phyloP scores from a whole-genome alignment of 192 early-diverging fungal genomes.

The Lobosporangium transversale region DNA sequence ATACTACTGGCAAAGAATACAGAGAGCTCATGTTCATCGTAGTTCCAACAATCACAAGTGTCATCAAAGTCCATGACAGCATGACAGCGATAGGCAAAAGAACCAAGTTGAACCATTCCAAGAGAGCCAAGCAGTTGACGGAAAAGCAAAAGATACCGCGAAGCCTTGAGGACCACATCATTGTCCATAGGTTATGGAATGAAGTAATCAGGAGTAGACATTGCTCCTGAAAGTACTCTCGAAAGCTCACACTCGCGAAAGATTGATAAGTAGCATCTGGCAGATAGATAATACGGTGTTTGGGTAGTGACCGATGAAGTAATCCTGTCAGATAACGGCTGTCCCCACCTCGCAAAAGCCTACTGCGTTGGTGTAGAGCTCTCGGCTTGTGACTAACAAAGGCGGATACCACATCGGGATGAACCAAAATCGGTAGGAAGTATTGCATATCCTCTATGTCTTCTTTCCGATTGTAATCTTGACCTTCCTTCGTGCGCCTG shows the following conservation, averaged over 20 bases:
- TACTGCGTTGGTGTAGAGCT: constrained; percentile 17
- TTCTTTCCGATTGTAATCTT: background rate
- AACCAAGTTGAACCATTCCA: constrained; percentile 11
- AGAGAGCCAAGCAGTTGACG: constrained; percentile 15
- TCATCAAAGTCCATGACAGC: background rate
- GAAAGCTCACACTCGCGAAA: background rate
- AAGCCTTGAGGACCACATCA: constrained; percentile 5
- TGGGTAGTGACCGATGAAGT: constrained; percentile 16
- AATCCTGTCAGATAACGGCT: constrained; percentile 28
- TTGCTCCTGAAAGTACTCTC: constrained; percentile 1
- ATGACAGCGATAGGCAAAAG: constrained; percentile 8
- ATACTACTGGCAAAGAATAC: constrained; percentile 6
- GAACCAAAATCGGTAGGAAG: constrained; percentile 21
- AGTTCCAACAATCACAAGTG: constrained; percentile 11
- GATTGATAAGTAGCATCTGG: constrained; percentile 13
- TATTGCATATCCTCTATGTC: background rate
- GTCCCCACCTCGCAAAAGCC: constrained; percentile 11
- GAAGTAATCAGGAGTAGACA: background rate
- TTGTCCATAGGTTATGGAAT: constrained; percentile 13
- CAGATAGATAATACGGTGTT: constrained; percentile 8
- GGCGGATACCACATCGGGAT: constrained; percentile 22
- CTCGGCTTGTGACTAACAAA: constrained; percentile 9
- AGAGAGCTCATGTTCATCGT: background rate
- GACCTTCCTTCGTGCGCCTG: background rate
- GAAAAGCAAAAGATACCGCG: constrained; percentile 12